These are phyloP conservation scores for Sarocladiaceae sp. DNA, from an alignment of 2,329 filamentous ascomycete genomes.

Conservation along the genomic window DNA sequence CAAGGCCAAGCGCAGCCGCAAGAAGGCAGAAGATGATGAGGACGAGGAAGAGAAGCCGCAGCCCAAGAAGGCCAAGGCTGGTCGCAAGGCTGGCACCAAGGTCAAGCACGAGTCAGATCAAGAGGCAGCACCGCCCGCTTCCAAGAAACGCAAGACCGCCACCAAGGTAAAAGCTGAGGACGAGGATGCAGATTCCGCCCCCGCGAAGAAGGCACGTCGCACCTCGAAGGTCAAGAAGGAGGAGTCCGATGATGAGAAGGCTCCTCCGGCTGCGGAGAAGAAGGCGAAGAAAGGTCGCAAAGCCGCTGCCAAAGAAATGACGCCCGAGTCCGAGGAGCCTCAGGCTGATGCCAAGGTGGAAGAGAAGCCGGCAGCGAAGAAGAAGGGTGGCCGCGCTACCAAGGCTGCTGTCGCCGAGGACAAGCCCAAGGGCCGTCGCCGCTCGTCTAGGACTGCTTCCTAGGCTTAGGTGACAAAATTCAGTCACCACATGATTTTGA, in stretches of 20 bases:
- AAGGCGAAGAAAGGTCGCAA: constrained; percentile 10
- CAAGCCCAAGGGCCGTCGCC: constrained; percentile 8
- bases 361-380: constrained; percentile 13
- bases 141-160: neutral
- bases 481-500: neutral
- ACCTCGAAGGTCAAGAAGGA: constrained; percentile 15
- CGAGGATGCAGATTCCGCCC: constrained; percentile 10
- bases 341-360: constrained; percentile 14
- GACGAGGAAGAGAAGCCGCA: constrained; percentile 30
- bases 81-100: constrained; percentile 11
- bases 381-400: constrained; percentile 16
- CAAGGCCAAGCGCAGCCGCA: constrained; percentile 25
- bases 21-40: constrained; percentile 27
- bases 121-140: neutral
- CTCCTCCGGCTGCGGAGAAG: neutral
- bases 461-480: neutral
- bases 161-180: constrained; percentile 12
- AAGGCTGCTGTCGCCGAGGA: constrained; percentile 14
- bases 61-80: constrained; percentile 24
- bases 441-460: constrained; percentile 5
- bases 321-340: neutral
- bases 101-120: constrained; percentile 18
- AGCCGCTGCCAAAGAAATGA: constrained; percentile 5
- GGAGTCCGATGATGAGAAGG: constrained; percentile 11
- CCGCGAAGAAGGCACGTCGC: constrained; percentile 14